phyloP scores from a whole-genome alignment of 2,329 filamentous ascomycete genomes.

The Xylaria polymorpha region DNA sequence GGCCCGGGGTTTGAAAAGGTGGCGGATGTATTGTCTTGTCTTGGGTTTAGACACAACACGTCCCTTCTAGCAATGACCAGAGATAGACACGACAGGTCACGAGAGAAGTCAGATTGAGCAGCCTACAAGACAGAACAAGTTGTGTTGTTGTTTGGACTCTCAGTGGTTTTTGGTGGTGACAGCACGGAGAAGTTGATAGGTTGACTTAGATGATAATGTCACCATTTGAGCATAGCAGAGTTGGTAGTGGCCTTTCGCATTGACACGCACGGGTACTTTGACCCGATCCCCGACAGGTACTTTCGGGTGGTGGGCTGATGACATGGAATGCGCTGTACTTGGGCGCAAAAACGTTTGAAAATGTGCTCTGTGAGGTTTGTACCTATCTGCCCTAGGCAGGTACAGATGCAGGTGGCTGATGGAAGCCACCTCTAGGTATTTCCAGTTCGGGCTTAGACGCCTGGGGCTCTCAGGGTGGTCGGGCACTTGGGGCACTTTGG shows the following conservation, averaged over 20 bases:
- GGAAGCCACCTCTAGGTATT: neutral
- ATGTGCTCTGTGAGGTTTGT: neutral
- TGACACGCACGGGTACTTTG: neutral
- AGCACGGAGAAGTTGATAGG: neutral
- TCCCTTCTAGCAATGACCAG: neutral
- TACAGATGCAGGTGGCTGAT: no score
- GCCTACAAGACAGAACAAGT: neutral
- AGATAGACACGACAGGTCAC: neutral
- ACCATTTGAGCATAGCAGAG: neutral
- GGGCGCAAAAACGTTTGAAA: neutral
- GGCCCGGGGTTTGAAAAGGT: neutral
- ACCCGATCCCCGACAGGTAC: neutral
- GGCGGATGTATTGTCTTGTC: neutral
- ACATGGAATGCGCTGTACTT: neutral
- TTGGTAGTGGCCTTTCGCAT: neutral
- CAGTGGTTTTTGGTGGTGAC: neutral
- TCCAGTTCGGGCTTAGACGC: neutral
- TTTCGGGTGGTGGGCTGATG: neutral
- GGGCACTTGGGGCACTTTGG: no score
- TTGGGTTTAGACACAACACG: neutral
- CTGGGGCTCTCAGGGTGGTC: neutral
- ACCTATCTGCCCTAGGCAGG: no score
- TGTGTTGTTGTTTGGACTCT: neutral
- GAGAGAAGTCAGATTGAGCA: neutral
- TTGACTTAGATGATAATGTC: neutral